phyloP scores from a whole-genome alignment of 306 rosid genomes.

The Malus asiatica region DNA sequence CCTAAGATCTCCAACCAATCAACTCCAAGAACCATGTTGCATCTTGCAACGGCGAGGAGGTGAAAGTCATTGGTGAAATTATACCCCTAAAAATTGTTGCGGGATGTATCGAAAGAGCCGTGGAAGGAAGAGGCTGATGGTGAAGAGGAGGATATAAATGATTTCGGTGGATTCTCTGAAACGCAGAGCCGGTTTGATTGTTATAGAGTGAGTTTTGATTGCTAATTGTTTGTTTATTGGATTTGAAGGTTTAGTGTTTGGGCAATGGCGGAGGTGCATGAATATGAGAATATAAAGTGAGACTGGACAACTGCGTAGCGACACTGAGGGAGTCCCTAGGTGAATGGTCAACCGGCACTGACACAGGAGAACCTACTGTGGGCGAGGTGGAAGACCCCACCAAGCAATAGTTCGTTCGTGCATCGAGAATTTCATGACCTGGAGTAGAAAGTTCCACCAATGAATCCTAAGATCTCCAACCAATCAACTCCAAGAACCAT shows the following conservation, averaged over 20 bases:
- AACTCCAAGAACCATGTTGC: fast-evolving
- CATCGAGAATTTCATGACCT: not conserved
- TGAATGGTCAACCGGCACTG: too few relatives aligned
- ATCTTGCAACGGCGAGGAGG: fast-evolving
- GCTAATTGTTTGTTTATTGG: not conserved
- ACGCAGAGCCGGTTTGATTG: constrained; percentile 36
- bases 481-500: not conserved
- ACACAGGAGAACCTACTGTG: too few relatives aligned
- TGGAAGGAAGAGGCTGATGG: constrained; percentile 13
- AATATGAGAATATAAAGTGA: too few relatives aligned
- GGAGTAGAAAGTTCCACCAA: not conserved
- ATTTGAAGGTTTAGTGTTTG: too few relatives aligned
- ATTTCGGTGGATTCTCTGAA: constrained; percentile 50
- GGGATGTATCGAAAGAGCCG: constrained; percentile 4
- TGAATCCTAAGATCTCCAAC: not conserved
- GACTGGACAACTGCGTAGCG: too few relatives aligned
- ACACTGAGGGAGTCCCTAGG: fast-evolving
- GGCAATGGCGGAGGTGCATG: too few relatives aligned
- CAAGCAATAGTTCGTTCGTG: not conserved
- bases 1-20: not conserved
- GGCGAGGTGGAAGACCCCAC: not conserved
- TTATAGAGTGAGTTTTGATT: constrained; percentile 29
- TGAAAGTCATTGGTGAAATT: too few relatives aligned
- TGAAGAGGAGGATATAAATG: constrained; percentile 43
- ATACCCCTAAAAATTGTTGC: constrained; percentile 13